Conservation (phyloP, 805 yeast genomes). For the Brettanomyces anomalus region DNA sequence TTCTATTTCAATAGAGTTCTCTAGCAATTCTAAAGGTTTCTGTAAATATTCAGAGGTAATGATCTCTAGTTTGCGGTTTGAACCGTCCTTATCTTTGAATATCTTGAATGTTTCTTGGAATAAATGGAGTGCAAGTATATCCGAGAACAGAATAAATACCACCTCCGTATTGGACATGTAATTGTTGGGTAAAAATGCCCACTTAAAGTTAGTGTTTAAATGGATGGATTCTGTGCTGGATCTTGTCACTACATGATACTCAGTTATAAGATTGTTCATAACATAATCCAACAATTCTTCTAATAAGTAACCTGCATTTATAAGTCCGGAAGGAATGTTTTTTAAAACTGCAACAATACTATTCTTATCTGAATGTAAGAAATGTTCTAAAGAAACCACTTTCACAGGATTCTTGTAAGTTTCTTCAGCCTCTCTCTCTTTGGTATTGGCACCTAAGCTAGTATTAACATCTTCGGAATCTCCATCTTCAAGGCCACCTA, state of each 20-base stretch:
- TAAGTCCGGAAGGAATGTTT: slow-evolving; percentile 12
- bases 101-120: slow-evolving; percentile 11
- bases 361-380: no score
- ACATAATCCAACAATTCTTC: slow-evolving; percentile 14
- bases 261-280: slow-evolving; percentile 5
- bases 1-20: no score
- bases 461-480: no score
- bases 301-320: slow-evolving; percentile 9
- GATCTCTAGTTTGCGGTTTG: no score
- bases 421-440: no score
- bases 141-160: slow-evolving; percentile 21
- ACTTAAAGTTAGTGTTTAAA: slow-evolving; percentile 10
- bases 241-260: not conserved
- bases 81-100: not conserved
- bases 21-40: no score
- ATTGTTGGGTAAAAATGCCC: slow-evolving; percentile 18
- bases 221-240: slow-evolving; percentile 1
- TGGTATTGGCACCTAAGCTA: no score
- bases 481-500: no score
- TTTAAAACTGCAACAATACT: slow-evolving; percentile 11
- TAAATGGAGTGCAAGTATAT: slow-evolving; percentile 17
- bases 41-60: no score
- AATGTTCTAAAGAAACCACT: no score
- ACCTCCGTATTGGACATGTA: slow-evolving; percentile 9
- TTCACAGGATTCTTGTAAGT: no score